A percentile compares a stretch with the other conserved stretches of the same genome.
Conservation (phyloP, 148 eudicot genomes). For the Amaranthus cruentus region DNA sequence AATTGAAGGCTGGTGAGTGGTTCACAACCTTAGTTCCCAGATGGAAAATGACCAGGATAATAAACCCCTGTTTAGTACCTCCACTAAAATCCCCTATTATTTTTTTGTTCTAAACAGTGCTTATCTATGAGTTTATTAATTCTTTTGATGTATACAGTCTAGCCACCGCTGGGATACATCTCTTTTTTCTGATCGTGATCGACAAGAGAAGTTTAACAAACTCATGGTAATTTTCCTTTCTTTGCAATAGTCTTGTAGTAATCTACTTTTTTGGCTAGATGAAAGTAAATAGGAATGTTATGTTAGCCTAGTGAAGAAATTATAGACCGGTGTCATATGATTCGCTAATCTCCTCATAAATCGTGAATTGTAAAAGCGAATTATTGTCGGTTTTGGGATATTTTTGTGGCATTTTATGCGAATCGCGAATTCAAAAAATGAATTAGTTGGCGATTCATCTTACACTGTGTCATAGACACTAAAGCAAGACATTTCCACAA, state of each 20-base stretch:
- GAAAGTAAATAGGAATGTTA: background rate
- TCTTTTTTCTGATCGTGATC: conserved; percentile 77
- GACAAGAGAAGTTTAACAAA: conserved; percentile 92
- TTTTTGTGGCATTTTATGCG: no score
- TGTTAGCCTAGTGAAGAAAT: background rate
- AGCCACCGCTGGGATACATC: conserved; percentile 75
- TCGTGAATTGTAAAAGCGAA: no score
- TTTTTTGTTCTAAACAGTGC: background rate
- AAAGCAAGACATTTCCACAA: background rate
- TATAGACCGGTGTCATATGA: background rate
- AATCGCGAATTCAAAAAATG: no score
- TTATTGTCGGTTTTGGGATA: no score
- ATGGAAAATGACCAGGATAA: background rate
- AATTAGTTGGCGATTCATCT: no score
- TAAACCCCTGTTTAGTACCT: no score
- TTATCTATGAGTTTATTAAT: conserved; percentile 21
- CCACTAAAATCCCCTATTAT: background rate
- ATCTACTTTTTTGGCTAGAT: background rate
- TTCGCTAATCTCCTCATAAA: no score
- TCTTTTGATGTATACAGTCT: conserved; percentile 41
- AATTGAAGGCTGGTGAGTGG: background rate
- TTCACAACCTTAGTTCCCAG: background rate
- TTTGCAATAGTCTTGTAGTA: background rate
- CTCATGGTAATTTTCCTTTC: conserved; percentile 81
- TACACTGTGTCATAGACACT: background rate